These are phyloP conservation scores for Anisodus tanguticus DNA, from an alignment of 257 asterid species.

Conservation along the genomic window DNA sequence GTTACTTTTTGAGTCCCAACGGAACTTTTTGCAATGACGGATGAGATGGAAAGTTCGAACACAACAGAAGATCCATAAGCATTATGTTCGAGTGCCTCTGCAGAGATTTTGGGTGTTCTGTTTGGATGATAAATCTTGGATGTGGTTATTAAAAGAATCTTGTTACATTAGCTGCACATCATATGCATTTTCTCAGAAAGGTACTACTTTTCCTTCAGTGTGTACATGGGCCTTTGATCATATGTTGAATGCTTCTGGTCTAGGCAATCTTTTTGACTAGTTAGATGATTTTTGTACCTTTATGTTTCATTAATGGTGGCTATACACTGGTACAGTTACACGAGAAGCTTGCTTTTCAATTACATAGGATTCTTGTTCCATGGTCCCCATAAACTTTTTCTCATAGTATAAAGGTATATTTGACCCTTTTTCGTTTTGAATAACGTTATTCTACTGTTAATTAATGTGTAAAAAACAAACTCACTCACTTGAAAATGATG, in stretches of 20 bases:
- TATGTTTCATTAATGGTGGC: constrained; percentile 3
- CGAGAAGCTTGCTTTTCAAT: constrained; percentile 35
- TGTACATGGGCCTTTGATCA: not conserved
- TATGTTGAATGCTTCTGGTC: not conserved
- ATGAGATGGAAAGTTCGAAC: not conserved
- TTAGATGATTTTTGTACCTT: not conserved
- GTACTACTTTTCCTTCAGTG: not conserved
- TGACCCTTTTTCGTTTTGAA: not conserved
- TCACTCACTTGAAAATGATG: no score
- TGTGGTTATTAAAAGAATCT: not conserved
- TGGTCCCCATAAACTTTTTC: not conserved
- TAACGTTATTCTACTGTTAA: no score
- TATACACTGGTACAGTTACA: not conserved
- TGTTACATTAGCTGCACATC: constrained; percentile 21
- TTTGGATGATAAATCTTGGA: not conserved
- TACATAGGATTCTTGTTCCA: constrained; percentile 37
- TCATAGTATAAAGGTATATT: not conserved
- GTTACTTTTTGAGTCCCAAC: not conserved
- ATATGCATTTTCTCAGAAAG: not conserved
- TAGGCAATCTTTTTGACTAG: constrained; percentile 5
- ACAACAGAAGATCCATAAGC: not conserved
- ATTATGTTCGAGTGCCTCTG: not conserved
- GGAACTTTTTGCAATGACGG: not conserved
- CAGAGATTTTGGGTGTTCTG: not conserved
- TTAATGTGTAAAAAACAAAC: no score